Evolutionary conservation across 2,329 filamentous ascomycete genomes (phyloP), one percentile per base, ranked within the genome.

Genomic region (Hymenoscyphus repandus): DNA sequence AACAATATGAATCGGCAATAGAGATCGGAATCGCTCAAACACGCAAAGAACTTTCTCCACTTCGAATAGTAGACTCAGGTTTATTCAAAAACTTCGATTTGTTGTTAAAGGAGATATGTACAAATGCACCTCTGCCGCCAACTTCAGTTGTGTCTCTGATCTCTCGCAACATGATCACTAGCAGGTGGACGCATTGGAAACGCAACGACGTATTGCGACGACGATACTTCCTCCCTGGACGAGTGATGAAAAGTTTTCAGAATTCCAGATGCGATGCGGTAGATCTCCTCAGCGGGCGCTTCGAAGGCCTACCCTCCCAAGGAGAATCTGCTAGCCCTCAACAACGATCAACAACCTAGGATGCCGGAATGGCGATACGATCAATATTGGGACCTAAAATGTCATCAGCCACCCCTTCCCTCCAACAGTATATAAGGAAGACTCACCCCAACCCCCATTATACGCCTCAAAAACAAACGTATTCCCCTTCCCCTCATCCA

Each of bases 301-400:
- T 59, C 34, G 22, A 49, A 48, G 15, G 39, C 40, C 18, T 39
- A 54, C 3, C 37, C 44, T 9, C 18, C 47, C 13, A 30, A 59
- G 13, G 5, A 17, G 11, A n/a, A 55, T 52, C 5, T 5, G 30
- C 15, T 17, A 12, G 22, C n/a, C 27, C 41, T 9, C 6, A 22
- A 11, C 10, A 40, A 40, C 13, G 17, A 9, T 33, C 10, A 2
- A 34, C 17, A 12, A 22, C 11, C 17, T 44, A 37, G 34, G 15
- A 45, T 13, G 17, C 20, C 12, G 79, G 78, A 0, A 81, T 75
- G 63, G 81, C 70, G 40, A 82, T 49, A 6, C 73, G 65, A 65
- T 83, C 79, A 12, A 81, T 65, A 70, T 77, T 75, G 1, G 78
- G 74, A 0, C 71, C 77, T 66, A 30, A 33, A 42, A 50, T 18